Evolutionary conservation across 176 grass and related monocot species (phyloP).

Genomic region (Ensete ventricosum): DNA sequence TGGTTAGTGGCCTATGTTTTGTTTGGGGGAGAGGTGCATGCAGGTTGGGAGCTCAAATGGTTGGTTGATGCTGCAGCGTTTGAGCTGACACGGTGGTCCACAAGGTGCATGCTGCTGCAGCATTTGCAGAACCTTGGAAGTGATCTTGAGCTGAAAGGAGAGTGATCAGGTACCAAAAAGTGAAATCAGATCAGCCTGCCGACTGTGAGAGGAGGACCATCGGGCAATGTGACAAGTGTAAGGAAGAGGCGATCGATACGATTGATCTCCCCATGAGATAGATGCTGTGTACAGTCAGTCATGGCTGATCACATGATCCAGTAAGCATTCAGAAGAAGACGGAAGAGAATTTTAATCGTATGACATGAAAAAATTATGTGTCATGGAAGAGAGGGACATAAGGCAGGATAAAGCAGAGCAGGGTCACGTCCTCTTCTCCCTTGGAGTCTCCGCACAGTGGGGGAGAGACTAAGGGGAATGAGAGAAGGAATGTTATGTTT

Average conservation of each 20-base stretch:
- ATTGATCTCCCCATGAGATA: no score
- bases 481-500: slow-evolving; percentile 20
- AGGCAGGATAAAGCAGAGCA: slow-evolving; percentile 12
- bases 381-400: slow-evolving; percentile 18
- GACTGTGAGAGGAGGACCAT: neutral
- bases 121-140: neutral
- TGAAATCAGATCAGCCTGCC: neutral
- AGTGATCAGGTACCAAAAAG: neutral
- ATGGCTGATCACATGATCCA: no score
- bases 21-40: no score
- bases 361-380: neutral
- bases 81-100: neutral
- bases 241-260: neutral
- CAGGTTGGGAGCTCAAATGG: no score
- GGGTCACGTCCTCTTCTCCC: neutral
- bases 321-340: no score
- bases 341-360: neutral
- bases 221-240: neutral
- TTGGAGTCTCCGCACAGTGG: neutral
- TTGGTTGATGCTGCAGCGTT: no score
- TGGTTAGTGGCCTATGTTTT: no score
- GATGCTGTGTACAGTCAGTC: no score
- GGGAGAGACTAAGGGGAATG: slow-evolving; percentile 4
- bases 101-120: neutral
- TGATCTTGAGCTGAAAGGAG: slow-evolving; percentile 7